Conservation (phyloP, 129 eudicot species). For the Daucus carota region DNA sequence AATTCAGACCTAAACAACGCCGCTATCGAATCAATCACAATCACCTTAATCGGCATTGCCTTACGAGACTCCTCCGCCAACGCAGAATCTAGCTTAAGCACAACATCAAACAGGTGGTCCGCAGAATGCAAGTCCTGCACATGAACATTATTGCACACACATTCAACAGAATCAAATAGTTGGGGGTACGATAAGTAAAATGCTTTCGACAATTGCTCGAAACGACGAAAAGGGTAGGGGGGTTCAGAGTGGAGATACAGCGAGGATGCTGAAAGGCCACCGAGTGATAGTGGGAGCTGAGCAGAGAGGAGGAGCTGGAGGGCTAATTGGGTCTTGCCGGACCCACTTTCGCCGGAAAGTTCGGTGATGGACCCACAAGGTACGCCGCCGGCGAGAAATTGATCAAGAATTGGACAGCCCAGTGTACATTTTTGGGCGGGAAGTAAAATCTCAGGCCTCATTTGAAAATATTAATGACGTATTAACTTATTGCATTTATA, state of each 20-base stretch:
- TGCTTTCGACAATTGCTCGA: slow-evolving; percentile 47
- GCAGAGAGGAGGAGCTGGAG: slow-evolving; percentile 86
- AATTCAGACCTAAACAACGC: slow-evolving; percentile 73
- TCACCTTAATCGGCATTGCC: slow-evolving; percentile 36
- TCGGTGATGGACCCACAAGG: slow-evolving; percentile 71
- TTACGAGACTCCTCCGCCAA: slow-evolving; percentile 20
- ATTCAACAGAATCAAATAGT: slow-evolving; percentile 16
- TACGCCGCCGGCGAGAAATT: slow-evolving; percentile 72
- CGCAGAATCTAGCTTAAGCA: slow-evolving; percentile 42
- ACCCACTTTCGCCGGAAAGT: slow-evolving; percentile 77
- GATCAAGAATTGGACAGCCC: slow-evolving; percentile 67
- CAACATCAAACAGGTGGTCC: slow-evolving; percentile 66
- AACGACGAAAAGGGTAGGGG: slow-evolving; percentile 80
- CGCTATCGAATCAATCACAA: slow-evolving; percentile 82
- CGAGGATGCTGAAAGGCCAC: slow-evolving; percentile 65
- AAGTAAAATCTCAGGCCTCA: slow-evolving; percentile 29
- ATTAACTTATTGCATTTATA: not conserved
- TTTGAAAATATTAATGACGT: not conserved
- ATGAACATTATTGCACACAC: slow-evolving; percentile 37
- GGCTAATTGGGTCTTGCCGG: slow-evolving; percentile 83
- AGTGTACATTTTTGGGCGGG: slow-evolving; percentile 31
- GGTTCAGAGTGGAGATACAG: slow-evolving; percentile 72
- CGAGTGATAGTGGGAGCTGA: slow-evolving; percentile 55
- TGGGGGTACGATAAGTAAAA: slow-evolving; percentile 25
- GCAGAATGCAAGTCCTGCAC: slow-evolving; percentile 45